These are phyloP conservation scores for Themeda triandra DNA, from an alignment of 176 grass and related monocot genomes.

Conservation along the genomic window DNA sequence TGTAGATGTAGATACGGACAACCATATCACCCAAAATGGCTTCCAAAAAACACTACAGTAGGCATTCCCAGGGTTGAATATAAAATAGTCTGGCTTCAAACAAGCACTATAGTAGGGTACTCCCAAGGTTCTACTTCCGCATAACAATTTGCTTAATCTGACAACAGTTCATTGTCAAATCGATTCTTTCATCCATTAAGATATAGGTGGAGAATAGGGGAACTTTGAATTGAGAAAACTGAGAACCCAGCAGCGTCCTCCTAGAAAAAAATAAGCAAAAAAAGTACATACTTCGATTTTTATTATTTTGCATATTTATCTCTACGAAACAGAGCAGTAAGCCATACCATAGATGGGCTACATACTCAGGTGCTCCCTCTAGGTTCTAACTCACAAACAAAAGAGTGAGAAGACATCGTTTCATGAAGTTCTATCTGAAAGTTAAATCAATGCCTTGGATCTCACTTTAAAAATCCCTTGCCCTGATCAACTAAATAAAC, in stretches of 20 bases:
- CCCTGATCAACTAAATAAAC: conserved; percentile 9
- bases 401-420: neutral
- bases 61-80: conserved; percentile 22
- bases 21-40: conserved; percentile 17
- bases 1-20: conserved; percentile 25
- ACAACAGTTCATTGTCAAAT: neutral
- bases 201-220: neutral
- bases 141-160: neutral
- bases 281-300: neutral
- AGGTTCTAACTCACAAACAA: too few relatives aligned
- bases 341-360: neutral
- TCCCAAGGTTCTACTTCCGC: neutral
- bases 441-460: conserved; percentile 28
- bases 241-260: neutral
- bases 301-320: neutral
- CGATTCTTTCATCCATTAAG: neutral
- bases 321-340: neutral
- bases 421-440: neutral
- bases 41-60: conserved; percentile 14
- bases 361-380: neutral
- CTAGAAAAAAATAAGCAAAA: neutral
- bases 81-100: conserved; percentile 5
- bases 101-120: neutral
- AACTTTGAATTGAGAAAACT: neutral
- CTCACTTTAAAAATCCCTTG: conserved; percentile 33